Evolutionary conservation across 257 asterid genomes (phyloP), one percentile per base, ranked within the genome.

Genomic region (Salvia splendens): DNA sequence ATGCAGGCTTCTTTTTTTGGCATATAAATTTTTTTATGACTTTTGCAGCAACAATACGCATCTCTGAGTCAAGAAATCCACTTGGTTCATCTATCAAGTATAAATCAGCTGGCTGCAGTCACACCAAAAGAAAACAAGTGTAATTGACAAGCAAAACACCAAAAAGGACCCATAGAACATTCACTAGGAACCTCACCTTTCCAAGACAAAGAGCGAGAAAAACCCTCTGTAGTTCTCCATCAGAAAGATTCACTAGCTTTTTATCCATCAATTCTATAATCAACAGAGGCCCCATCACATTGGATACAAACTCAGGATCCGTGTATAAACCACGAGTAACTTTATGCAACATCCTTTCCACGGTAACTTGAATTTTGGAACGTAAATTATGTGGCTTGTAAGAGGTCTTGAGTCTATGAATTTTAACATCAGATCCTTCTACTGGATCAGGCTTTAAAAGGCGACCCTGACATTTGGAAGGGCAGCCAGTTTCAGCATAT

Each of bases 161-260:
- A 35, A 30, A 33, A 71, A 60, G 59, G 14, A 60, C 55, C 24
- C 49, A 49, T 54, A 42, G 36, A 30, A 56, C n/a, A 61, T 60
- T 28, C 40, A n/a, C n/a, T 28, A 11, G 47, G 30, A 47, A 54
- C 16, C 30, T 63, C 70, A 94, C 99, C 97, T 94, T 93, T 73
- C 97, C 99, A 81, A 90, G 96, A 79, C 99, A 93, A 3, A 93
- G 86, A 48, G 91, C 72, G 45, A 93, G 80, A 59, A 96, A 95
- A 68, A 93, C 99, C 79, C 99, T 82, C 76, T 93, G 99, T 71
- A 93, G 82, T 80, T 93, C 99, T 83, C 99, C 99, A 83, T 97
- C 99, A 65, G 99, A 93, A 68, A 93, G 97, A 67, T 90, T 90
- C 73, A 84, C 88, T 69, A 93, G 96, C 60, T 87, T 91, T 78